Base-by-base conservation (phyloP, 2,329 filamentous ascomycete genomes). In the Truncatella angustata region DNA sequence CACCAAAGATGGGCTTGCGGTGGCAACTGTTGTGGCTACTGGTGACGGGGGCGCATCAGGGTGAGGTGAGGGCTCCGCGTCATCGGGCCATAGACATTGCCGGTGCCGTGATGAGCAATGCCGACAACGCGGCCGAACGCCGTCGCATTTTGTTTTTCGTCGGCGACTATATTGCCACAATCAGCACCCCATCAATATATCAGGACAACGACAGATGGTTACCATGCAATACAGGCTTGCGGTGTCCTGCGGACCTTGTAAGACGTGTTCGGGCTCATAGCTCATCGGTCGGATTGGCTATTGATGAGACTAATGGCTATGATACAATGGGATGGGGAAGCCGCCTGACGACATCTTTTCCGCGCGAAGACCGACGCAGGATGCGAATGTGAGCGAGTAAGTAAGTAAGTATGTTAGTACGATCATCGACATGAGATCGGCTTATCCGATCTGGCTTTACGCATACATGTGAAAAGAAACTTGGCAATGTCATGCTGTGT, bases 221-320 rank as follows among this genome's bases (percentile, higher is more conserved):
- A 50, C 47, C 47, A 50, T 50, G 47, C 47, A 26, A 50, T 36
- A 18, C 47, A 50, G 23, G 47, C 47, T 36, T 50, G 47, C 30
- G 47, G 47, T 40, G 47, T 50, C 18, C 47, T 28, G 10, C 47
- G 35, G 6, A 36, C 23, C 21, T 35, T 40, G 28, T 50, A 50
- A n/a, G 35, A 35, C 18, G 23, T 30, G 36, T 21, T 14, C n/a
- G 47, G 42, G 47, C 47, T 50, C 35, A 40, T 50, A 18, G 21
- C 36, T 23, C 23, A 14, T 36, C 36, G 21, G 42, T 50, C 47
- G 47, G 47, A 35, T 50, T 28, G 20, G 47, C 16, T 32, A 36
- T 36, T 36, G 35, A 42, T 26, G 35, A 50, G 34, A 23, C 35
- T 35, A 10, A 21, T 34, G n/a, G 28, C 16, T 16, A 24, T 46